Base-by-base conservation (phyloP, 805 yeast genomes). In the Ogataea allantospora region DNA sequence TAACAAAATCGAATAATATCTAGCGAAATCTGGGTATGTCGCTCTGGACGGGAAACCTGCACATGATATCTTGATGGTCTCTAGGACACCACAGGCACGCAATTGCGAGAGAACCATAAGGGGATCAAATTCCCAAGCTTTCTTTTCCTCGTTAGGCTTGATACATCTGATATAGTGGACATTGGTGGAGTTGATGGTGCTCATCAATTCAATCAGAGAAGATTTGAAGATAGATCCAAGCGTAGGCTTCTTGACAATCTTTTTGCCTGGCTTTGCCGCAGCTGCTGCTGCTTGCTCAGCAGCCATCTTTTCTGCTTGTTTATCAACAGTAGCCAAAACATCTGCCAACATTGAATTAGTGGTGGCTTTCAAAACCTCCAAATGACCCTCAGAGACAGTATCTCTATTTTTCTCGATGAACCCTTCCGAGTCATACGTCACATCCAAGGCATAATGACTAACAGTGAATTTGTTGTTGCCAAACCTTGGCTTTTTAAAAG, bases 41-140 rank as follows among this genome's bases (percentile, higher is more conserved):
- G 96, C 88, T 58, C 97, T 75, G 0, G 96, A 83, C 12, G 99
- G 99, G 74, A 89, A 91, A 27, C 99, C 99, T 34, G 96, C 97
- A 67, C 97, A 89, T 2, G 97, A 89, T 32, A 91, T 91, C 55
- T 96, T 73, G 57, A 91, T 91, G 2, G 99, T 93, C 61, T 93
- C 99, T 51, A 91, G 71, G 31, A 91, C 98, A 83, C 99, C 99
- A 71, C 99, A 91, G 5, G 99, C 99, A 60, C 99, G 78, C 46
- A 91, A 73, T 64, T 91, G 99, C 5, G 95, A 83, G 44, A 93
- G 71, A 10, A 91, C 98, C 97, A 91, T 89, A 28, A 88, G 74
- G 11, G 95, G 88, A 56, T 88, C 95, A 63, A 91, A 91, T 60
- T 81, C 83, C 98, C 99, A 91, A 2, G 98, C 96, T 44, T 78